phyloP scores from a whole-genome alignment of 2,329 filamentous ascomycete species.

The Leptodontidium sp. region DNA sequence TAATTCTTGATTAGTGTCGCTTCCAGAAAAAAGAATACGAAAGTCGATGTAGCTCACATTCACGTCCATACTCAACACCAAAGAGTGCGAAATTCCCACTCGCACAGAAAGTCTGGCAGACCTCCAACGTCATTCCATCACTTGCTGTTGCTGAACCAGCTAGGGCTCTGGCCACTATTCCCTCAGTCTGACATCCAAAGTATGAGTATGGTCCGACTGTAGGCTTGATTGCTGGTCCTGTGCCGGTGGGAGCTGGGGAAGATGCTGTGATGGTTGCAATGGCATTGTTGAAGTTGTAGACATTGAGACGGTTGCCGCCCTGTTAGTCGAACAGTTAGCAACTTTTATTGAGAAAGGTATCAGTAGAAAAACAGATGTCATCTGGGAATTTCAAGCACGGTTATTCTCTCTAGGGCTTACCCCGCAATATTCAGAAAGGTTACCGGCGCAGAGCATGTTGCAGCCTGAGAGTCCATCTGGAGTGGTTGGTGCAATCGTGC shows the following conservation, averaged over 20 bases:
- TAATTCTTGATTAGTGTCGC: not conserved
- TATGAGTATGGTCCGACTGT: conserved; percentile 31
- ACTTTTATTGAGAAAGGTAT: not conserved
- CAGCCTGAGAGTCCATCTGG: conserved; percentile 38
- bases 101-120: conserved; percentile 40
- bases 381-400: not conserved
- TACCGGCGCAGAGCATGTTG: conserved; percentile 42
- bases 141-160: conserved; percentile 32
- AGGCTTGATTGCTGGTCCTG: conserved; percentile 24
- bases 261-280: conserved; percentile 24
- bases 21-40: not conserved
- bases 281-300: conserved; percentile 39
- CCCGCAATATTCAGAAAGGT: conserved; percentile 43
- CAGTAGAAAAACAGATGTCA: not conserved
- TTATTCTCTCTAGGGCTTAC: not conserved
- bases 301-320: conserved; percentile 31
- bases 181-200: conserved; percentile 35
- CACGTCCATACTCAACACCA: conserved; percentile 49
- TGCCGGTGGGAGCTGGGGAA: conserved; percentile 24
- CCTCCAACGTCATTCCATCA: conserved; percentile 45
- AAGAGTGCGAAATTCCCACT: conserved; percentile 43
- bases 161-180: conserved; percentile 35
- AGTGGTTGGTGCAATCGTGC: conserved; percentile 31
- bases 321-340: not conserved
- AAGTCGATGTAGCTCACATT: conserved; percentile 41